Evolutionary conservation across 345 rosid genomes (phyloP).

Genomic region (Rhodamnia argentea): DNA sequence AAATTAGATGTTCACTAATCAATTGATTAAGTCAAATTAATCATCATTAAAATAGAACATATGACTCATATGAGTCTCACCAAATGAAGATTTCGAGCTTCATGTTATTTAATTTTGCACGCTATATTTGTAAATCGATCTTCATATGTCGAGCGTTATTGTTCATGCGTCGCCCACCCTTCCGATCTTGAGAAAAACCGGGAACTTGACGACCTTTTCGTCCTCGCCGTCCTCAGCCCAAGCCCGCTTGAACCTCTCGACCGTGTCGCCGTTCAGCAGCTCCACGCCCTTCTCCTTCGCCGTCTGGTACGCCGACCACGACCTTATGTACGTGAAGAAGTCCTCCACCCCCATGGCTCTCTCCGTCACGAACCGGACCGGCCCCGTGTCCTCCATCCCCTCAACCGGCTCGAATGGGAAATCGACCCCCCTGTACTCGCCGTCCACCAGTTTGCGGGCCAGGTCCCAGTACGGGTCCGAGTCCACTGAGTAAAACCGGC

Average conservation of each 20-base stretch:
- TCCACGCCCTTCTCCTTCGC: slow-evolving; percentile 58
- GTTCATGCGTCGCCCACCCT: slow-evolving; percentile 22
- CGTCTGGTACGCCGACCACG: slow-evolving; percentile 63
- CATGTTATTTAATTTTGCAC: neutral
- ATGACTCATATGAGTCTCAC: neutral
- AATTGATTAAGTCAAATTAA: neutral
- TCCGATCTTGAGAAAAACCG: slow-evolving; percentile 61
- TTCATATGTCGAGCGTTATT: neutral
- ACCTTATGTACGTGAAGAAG: slow-evolving; percentile 43
- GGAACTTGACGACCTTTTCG: slow-evolving; percentile 36
- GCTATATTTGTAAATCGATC: neutral
- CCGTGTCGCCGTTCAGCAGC: slow-evolving; percentile 32
- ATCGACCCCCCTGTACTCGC: slow-evolving; percentile 32
- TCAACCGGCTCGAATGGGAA: slow-evolving; percentile 67
- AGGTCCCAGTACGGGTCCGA: slow-evolving; percentile 47
- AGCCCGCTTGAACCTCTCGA: slow-evolving; percentile 27
- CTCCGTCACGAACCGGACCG: slow-evolving; percentile 43
- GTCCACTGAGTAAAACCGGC: slow-evolving; percentile 30
- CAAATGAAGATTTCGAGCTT: neutral
- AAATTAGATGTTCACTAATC: neutral
- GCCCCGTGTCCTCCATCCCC: slow-evolving; percentile 38
- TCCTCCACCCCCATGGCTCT: slow-evolving; percentile 43
- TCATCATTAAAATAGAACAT: neutral
- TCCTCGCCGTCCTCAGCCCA: slow-evolving; percentile 40
- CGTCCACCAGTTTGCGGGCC: slow-evolving; percentile 48